phyloP scores from a whole-genome alignment of 805 yeast species.

The Zygoascus bituminiphila region DNA sequence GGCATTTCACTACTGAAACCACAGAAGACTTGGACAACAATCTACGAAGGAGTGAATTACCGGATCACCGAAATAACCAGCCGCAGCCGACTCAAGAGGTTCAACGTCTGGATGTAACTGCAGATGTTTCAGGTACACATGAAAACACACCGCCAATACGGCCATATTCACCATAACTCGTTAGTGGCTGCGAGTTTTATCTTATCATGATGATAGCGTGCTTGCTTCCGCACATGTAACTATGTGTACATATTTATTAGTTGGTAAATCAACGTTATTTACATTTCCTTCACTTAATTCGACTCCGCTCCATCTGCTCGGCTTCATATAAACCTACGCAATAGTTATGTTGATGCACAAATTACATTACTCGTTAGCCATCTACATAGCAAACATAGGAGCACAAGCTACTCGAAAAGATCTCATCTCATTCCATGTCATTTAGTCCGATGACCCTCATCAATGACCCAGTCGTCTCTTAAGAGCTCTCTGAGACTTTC shows the following conservation, averaged over 20 bases:
- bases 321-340: no score
- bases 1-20: neutral
- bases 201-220: no score
- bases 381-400: no score
- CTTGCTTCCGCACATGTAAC: no score
- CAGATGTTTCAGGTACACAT: no score
- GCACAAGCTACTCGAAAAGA: no score
- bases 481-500: slow-evolving; percentile 70
- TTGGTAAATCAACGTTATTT: neutral
- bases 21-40: neutral
- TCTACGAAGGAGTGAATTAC: no score
- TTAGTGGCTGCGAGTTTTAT: no score
- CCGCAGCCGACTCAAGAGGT: no score
- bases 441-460: neutral
- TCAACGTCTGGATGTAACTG: no score
- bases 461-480: slow-evolving; percentile 24
- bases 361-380: neutral
- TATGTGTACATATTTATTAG: neutral
- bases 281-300: neutral
- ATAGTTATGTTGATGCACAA: neutral
- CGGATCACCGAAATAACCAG: no score
- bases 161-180: neutral
- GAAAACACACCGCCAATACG: neutral
- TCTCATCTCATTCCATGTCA: no score
- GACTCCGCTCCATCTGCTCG: neutral